phyloP scores from a whole-genome alignment of 345 rosid species.

The Ricinus communis region DNA sequence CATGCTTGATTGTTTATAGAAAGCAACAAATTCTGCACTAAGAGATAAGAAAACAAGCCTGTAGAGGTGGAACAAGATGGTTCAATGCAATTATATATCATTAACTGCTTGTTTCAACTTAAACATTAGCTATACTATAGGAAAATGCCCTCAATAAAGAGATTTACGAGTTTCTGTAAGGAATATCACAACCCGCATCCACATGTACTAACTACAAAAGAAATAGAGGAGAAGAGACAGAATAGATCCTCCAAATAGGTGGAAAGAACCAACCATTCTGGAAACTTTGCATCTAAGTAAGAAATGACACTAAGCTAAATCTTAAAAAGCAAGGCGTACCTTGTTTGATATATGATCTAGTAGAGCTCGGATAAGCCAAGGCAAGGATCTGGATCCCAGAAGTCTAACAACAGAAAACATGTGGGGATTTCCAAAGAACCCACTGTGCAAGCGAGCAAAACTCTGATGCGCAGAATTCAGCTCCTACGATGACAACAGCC shows the following conservation, averaged over 20 bases:
- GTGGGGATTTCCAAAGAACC: constrained; percentile 88
- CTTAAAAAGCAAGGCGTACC: constrained; percentile 39
- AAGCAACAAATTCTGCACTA: background rate
- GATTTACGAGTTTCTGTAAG: background rate
- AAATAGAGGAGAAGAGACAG: background rate
- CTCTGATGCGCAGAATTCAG: constrained; percentile 97
- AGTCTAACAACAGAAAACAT: constrained; percentile 81
- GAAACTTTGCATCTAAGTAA: constrained; percentile 14
- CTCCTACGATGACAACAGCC: constrained; percentile 49
- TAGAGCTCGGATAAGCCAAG: constrained; percentile 97
- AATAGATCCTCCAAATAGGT: background rate
- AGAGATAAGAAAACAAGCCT: background rate
- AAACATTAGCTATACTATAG: background rate
- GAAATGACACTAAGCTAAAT: background rate
- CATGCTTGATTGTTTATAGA: background rate
- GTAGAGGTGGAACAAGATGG: background rate
- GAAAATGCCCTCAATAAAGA: constrained; percentile 7
- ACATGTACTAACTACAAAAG: too few species aligned
- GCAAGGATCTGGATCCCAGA: constrained; percentile 92
- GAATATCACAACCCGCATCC: background rate
- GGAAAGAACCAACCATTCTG: background rate
- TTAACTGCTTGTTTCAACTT: background rate
- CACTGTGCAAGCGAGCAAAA: constrained; percentile 87
- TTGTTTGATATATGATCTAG: constrained; percentile 94
- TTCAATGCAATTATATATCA: background rate